These are phyloP conservation scores for Barbarea vulgaris DNA, from an alignment of 345 rosid species.

Conservation along the genomic window DNA sequence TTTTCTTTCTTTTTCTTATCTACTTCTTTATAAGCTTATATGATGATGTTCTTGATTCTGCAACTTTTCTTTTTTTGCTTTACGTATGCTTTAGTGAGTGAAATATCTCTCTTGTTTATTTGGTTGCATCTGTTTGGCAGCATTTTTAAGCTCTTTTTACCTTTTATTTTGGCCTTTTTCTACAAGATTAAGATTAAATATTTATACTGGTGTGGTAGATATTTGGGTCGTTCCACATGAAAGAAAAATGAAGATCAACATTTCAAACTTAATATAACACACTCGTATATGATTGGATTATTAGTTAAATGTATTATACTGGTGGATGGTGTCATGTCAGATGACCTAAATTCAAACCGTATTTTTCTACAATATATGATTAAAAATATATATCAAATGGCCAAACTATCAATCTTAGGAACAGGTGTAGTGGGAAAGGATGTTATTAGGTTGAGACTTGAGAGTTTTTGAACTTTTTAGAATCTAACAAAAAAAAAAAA, in stretches of 20 bases:
- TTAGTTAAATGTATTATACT: not conserved
- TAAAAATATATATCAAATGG: constrained; percentile 8
- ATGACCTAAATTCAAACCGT: not conserved
- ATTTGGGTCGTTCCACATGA: not conserved
- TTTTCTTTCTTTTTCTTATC: not conserved
- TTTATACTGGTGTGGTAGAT: not conserved
- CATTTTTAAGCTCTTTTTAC: constrained; percentile 3
- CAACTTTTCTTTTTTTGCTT: constrained; percentile 14
- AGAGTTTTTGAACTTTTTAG: not conserved
- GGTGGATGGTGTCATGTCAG: not conserved
- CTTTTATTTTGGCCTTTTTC: constrained; percentile 12
- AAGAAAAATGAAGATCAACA: constrained; percentile 5
- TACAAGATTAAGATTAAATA: not conserved
- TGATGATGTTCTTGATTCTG: constrained; percentile 28
- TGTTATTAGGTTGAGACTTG: not conserved
- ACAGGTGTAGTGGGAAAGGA: constrained; percentile 29
- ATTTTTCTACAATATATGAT: constrained; percentile 1
- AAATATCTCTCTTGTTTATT: not conserved
- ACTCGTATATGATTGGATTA: not conserved
- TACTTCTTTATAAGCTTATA: not conserved
- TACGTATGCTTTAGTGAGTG: not conserved
- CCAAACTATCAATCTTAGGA: constrained; percentile 3
- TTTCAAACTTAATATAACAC: not conserved
- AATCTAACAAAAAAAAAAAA: constrained; percentile 16
- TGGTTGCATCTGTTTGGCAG: not conserved